Base-by-base conservation (phyloP, 306 rosid species). In the Cyamopsis tetragonoloba region DNA sequence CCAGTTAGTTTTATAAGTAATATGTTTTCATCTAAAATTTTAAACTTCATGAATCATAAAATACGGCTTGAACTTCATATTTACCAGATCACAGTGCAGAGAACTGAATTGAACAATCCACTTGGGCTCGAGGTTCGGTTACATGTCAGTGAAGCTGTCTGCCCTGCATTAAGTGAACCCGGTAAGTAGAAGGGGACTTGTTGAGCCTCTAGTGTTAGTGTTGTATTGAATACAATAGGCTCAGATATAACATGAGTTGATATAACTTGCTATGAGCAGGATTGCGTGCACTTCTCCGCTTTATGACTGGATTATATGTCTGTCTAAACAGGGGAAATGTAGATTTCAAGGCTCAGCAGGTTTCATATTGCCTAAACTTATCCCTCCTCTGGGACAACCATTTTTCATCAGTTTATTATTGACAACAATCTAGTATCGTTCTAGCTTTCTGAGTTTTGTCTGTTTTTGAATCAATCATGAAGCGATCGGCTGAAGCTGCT, bases 131-230 rank as follows among this genome's bases (percentile, higher is more conserved):
- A 93, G 81, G 93, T 89, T 80, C 96, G 84, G 74, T 80, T 93
- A 41, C 97, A 93, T 71, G 71, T 93, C 50, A 89, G 88, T n/a
- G 97, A 93, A 88, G 96, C 84, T 49, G 82, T 89, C 38, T 92
- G 98, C 74, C 98, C 98, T 62, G 96, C 93, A 71, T 63, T 93
- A 81, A 93, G 98, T 72, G 98, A 93, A 80, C 98, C 96, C 47
- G 98, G 98, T 86, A 73, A 79, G 27, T 50, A 13, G 34, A 50
- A 38, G 65, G 37, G 13, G 63, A 32, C 34, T 30, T 38, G 28
- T 17, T 39, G 18, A 70, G 32, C 49, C 34, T 71, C 53, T 30
- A 27, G 15, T 56, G 31, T 62, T 68, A 66, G 12, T 70, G 38
- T 24, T 77, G 18, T 49, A 39, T 46, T 53, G 47, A n/a, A 6